phyloP scores from a whole-genome alignment of 1,284 basidiomycete genomes.

The Taiwanofungus camphoratus region DNA sequence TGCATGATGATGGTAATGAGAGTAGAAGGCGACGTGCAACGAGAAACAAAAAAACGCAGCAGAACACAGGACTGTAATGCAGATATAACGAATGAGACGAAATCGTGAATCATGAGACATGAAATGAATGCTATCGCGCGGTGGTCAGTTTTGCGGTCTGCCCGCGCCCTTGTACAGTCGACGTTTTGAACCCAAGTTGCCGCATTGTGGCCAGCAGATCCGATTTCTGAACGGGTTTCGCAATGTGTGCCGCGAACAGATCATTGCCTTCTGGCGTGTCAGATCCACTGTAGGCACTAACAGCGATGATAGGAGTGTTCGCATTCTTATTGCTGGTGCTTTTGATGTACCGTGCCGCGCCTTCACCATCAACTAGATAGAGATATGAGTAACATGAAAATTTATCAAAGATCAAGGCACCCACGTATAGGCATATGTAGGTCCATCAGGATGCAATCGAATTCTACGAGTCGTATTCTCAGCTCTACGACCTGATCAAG shows the following conservation, averaged over 20 bases:
- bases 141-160: slow-evolving; percentile 33
- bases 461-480: slow-evolving; percentile 44
- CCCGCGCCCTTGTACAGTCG: slow-evolving; percentile 44
- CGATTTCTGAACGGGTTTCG: slow-evolving; percentile 85
- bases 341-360: slow-evolving; percentile 90
- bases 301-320: slow-evolving; percentile 86
- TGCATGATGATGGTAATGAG: slow-evolving; percentile 30
- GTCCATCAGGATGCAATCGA: slow-evolving; percentile 87
- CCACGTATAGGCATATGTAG: slow-evolving; percentile 84
- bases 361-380: slow-evolving; percentile 78
- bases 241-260: slow-evolving; percentile 80
- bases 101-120: slow-evolving; percentile 18
- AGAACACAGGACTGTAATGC: slow-evolving; percentile 24
- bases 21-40: slow-evolving; percentile 23
- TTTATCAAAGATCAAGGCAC: slow-evolving; percentile 27
- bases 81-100: slow-evolving; percentile 24
- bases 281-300: slow-evolving; percentile 75
- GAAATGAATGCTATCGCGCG: slow-evolving; percentile 21
- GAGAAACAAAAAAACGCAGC: slow-evolving; percentile 24
- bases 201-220: slow-evolving; percentile 78
- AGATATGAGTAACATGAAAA: slow-evolving; percentile 16
- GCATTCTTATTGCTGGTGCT: slow-evolving; percentile 91
- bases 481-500: neutral
- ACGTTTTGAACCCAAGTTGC: slow-evolving; percentile 84
- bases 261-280: slow-evolving; percentile 65